Evolutionary conservation across 2,329 filamentous ascomycete species (phyloP), one percentile per base, ranked within the genome.

Genomic region (Ilyonectria mors-panacis): DNA sequence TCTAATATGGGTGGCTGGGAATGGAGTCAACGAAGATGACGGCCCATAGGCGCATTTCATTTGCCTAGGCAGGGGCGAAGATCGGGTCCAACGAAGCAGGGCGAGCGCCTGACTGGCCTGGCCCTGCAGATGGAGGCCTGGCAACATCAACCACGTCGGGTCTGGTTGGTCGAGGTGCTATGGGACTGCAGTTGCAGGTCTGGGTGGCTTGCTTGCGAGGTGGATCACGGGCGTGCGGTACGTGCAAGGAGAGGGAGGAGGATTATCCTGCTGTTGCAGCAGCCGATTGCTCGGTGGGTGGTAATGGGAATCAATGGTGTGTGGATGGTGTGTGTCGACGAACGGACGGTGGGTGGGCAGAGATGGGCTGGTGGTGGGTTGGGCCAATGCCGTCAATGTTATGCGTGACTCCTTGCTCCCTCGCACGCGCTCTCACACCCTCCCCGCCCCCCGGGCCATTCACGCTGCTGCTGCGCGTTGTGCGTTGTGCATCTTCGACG

Each of bases 341-440:
- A 56, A 48, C 50, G 33, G 50, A 54, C 48, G 50, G 59, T 48
- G 61, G 55, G 61, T 65, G 63, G 63, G 63, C 33, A 58, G 61
- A 53, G 37, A 63, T 63, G 61, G 61, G 60, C 54, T 63, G 61
- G 61, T 63, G 58, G 48, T 53, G 23, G 45, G 44, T 59, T 47
- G 56, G 54, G 56, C 62, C 48, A 59, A 55, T 50, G 50, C 56
- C 39, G 39, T 60, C 42, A 23, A 51, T 57, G 48, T 55, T 59
- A 65, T 60, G 63, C 63, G 63, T 65, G 51, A 65, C 63, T 65
- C 57, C 55, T 65, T 50, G 12, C 56, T 48, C 56, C 48, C 56
- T 59, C 45, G 39, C 55, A 58, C 55, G 28, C 45, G 42, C 61
- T 30, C 54, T 19, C 61, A 58, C 61, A 44, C 54, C 55, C 39